Conservation (phyloP, 768 basidiomycete genomes). For the Xanthoconium purpureum region DNA sequence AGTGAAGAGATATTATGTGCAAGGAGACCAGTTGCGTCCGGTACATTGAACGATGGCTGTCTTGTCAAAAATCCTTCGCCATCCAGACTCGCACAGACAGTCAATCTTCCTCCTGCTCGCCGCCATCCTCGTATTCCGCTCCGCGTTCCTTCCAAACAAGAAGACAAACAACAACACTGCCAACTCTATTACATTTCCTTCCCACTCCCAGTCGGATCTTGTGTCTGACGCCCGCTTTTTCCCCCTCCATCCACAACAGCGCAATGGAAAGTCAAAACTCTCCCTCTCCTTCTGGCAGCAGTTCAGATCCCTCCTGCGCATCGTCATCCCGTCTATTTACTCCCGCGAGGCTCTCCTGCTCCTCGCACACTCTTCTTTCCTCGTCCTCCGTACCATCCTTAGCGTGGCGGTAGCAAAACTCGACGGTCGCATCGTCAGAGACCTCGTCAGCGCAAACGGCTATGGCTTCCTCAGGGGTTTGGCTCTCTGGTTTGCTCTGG, state of each 20-base stretch:
- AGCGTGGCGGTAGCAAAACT: constrained; percentile 85
- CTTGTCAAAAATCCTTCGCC: constrained; percentile 10
- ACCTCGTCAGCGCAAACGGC: constrained; percentile 84
- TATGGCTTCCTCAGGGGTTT: constrained; percentile 80
- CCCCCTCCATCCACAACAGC: constrained; percentile 46
- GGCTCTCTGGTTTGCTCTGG: constrained; percentile 84
- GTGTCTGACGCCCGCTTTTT: constrained; percentile 56
- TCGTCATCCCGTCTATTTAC: constrained; percentile 61
- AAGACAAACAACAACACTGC: constrained; percentile 42
- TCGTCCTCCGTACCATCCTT: constrained; percentile 81
- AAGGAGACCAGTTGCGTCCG: not conserved
- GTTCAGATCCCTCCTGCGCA: constrained; percentile 66
- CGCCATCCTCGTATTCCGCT: constrained; percentile 50
- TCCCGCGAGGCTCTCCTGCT: constrained; percentile 75
- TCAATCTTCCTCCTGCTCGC: constrained; percentile 43
- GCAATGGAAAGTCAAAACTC: constrained; percentile 43
- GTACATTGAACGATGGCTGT: constrained; percentile 9
- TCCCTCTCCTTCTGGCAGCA: constrained; percentile 69
- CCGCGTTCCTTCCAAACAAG: constrained; percentile 29
- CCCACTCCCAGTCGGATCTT: constrained; percentile 58
- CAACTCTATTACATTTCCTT: constrained; percentile 60
- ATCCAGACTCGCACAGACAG: constrained; percentile 11
- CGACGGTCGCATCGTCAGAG: constrained; percentile 86
- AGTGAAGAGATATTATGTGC: not conserved
- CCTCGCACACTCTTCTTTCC: constrained; percentile 75